Base-by-base conservation (phyloP, 2,329 filamentous ascomycete genomes). In the Sarocladium oryzae region DNA sequence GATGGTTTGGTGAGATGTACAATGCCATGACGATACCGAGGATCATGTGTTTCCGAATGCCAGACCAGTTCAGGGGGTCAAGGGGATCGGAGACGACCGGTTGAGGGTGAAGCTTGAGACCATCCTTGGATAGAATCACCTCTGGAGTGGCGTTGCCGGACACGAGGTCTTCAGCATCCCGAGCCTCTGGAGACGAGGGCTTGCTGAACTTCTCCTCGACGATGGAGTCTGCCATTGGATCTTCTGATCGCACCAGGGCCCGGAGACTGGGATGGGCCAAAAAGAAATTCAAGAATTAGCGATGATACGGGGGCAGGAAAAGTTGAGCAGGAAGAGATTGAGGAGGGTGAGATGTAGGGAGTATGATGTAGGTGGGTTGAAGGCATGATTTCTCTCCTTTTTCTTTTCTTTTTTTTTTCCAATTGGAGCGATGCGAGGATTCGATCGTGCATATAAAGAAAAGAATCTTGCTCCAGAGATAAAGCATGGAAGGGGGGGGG, bases 1-100 rank as follows among this genome's bases (percentile, higher is more conserved):
- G 35, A 37, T 8, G 7, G 9, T n/a, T 6, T 9, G 35, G 37
- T 7, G 23, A 20, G 13, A 61, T 68, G 50, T 67, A 78, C 71
- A 76, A 68, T 30, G 72, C 62, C 75, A 79, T 79, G 15, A 79
- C 73, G 53, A 80, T 76, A 2, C 65, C 66, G 2, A 80, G 63
- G 38, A 77, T 73, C 2, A 57, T 59, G 58, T 77, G 68, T 57
- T 80, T 80, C 55, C 71, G 71, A 9, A 64, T 45, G 2, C 53
- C 58, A 0, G 72, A 63, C 75, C 76, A 81, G 56, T 79, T 81
- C 48, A 81, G 62, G n/a, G 77, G 77, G 56, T 81, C 77, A 18
- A 78, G 61, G 1, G 66, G 58, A 55, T 78, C 76, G 20, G 63
- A 57, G 46, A 60, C 55, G 2, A 53, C 48, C 18, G 63, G 63